Evolutionary conservation across 495 filamentous ascomycete species (phyloP), one percentile per base, ranked within the genome.

Genomic region (Saxophila tyrrhenica): DNA sequence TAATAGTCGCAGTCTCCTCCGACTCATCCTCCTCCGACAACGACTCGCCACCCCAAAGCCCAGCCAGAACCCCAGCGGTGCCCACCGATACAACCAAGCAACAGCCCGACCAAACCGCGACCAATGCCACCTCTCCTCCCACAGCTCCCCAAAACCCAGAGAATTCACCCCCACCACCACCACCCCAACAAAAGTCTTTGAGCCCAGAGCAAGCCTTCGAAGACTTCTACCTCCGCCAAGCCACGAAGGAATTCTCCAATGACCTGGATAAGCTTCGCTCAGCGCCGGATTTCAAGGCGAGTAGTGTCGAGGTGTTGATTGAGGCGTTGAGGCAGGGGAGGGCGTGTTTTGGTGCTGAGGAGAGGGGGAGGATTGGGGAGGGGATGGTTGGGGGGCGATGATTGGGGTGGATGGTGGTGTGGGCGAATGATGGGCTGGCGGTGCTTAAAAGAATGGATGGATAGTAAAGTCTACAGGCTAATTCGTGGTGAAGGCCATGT

Each of bases 221-320:
- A 23, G 44, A 54, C 9, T 60, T 60, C 51, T 63, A 63, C 32
- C 45, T 63, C 15, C 25, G 41, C 24, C 58, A 61, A 45, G 54
- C 58, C 9, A 63, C 61, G 2, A 51, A 50, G 51, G 61, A 63
- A 38, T 60, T 63, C 42, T 57, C 57, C 10, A 55, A 61, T 13
- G 61, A 63, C 53, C 51, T 63, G 10, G 54, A 60, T 23, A 61
- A 60, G 52, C 29, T 60, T 24, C 52, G 61, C n/a, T 50, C 54
- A 17, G 57, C 61, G 25, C 35, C 43, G 39, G 61, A 63, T 24
- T 63, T 58, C 32, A 29, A 44, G 25, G 51, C 17, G n/a, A 25
- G 25, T 22, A 59, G 57, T 39, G 44, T 63, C 17, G 25, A 22
- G 25, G 23, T 63, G n/a, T 29, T 63, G 15, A 51, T 63, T 25